Percentiles rank a stretch among this genome's conserved stretches.
phyloP scores from a whole-genome alignment of 2,329 filamentous ascomycete species.

The Colletotrichum orchidophilum region DNA sequence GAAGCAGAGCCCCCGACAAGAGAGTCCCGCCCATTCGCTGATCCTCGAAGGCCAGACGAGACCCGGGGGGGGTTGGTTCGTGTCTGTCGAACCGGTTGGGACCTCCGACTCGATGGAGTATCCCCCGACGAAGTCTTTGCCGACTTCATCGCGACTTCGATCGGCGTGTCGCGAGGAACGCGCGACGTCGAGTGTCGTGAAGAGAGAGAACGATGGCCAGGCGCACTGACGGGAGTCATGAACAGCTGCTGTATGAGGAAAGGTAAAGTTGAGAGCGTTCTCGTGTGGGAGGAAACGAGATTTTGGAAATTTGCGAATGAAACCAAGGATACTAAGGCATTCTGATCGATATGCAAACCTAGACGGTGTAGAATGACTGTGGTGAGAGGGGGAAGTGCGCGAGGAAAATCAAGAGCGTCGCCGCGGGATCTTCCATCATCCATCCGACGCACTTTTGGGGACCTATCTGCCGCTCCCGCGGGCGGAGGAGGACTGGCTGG shows the following conservation, averaged over 20 bases:
- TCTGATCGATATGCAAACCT: background rate
- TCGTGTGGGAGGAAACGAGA: slow-evolving; percentile 4
- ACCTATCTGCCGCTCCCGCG: slow-evolving; percentile 29
- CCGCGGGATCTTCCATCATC: slow-evolving; percentile 32
- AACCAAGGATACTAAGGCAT: slow-evolving; percentile 15
- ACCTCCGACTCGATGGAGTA: slow-evolving; percentile 62
- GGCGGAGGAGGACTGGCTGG: slow-evolving; percentile 23
- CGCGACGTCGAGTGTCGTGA: background rate
- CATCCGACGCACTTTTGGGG: slow-evolving; percentile 29
- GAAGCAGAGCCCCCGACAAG: slow-evolving; percentile 53
- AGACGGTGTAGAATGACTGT: slow-evolving; percentile 5
- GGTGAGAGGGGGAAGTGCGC: slow-evolving; percentile 25
- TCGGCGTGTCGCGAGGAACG: background rate
- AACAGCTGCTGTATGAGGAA: background rate
- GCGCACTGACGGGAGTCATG: background rate
- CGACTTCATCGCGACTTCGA: slow-evolving; percentile 59
- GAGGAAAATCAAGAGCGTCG: slow-evolving; percentile 31
- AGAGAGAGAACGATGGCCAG: slow-evolving; percentile 2
- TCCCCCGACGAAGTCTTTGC: slow-evolving; percentile 57
- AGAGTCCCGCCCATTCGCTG: slow-evolving; percentile 56
- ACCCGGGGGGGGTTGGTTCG: slow-evolving; percentile 71
- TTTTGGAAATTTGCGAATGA: background rate
- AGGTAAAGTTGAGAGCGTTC: background rate
- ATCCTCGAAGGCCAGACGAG: slow-evolving; percentile 53
- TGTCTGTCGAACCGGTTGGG: slow-evolving; percentile 72